Conservation (phyloP, 495 filamentous ascomycete species). For the Aspergillus coremiiformis region DNA sequence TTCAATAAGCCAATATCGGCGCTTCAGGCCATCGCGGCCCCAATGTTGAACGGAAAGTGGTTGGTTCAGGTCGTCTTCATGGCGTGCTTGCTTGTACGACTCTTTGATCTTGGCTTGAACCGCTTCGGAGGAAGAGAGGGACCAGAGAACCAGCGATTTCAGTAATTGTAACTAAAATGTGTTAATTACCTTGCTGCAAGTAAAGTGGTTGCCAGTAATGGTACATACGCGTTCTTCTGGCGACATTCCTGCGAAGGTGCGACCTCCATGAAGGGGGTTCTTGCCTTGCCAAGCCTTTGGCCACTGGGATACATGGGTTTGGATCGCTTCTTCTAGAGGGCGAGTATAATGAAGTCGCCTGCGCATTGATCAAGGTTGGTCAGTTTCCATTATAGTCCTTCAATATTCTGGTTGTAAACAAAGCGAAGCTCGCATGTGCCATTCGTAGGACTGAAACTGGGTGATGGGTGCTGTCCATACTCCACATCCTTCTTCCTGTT, state of each 20-base stretch:
- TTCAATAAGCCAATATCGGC: conserved; percentile 89
- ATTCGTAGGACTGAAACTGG: background rate
- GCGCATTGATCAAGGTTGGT: conserved; percentile 6
- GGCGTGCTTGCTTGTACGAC: conserved; percentile 81
- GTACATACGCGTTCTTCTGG: conserved; percentile 70
- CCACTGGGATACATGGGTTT: conserved; percentile 83
- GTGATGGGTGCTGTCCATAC: conserved; percentile 52
- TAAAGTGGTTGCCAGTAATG: conserved; percentile 4
- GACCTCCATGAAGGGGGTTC: conserved; percentile 73
- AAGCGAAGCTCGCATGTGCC: background rate
- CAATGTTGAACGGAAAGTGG: conserved; percentile 90
- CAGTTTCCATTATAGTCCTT: background rate
- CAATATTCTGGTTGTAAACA: background rate
- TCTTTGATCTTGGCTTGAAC: conserved; percentile 73
- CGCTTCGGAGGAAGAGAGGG: conserved; percentile 80
- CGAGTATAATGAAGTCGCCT: conserved; percentile 68
- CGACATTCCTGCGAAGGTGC: conserved; percentile 70
- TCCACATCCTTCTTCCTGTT: conserved; percentile 98
- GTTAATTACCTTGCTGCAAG: conserved; percentile 14
- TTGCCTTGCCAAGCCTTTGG: conserved; percentile 75
- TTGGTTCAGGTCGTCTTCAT: conserved; percentile 89
- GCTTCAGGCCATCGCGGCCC: conserved; percentile 85
- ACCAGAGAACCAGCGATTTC: conserved; percentile 78
- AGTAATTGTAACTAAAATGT: conserved; percentile 67
- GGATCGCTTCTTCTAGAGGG: conserved; percentile 88